Conservation (phyloP, 345 rosid genomes). For the Eucalyptus sideroxylon region DNA sequence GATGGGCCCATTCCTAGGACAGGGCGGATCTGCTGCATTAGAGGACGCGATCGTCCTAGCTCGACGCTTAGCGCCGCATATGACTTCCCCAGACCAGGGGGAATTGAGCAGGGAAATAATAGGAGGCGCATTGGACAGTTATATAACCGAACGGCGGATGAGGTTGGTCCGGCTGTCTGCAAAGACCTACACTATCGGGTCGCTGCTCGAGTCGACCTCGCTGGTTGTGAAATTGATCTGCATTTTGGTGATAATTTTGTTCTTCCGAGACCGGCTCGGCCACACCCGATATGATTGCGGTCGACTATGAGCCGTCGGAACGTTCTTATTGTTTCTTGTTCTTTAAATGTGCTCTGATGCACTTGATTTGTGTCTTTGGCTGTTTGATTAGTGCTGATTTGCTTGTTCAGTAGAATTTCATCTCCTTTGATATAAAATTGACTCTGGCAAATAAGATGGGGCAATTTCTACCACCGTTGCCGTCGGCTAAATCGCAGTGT, state of each 20-base stretch:
- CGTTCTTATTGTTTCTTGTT: neutral
- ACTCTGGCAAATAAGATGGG: neutral
- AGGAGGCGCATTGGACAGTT: neutral
- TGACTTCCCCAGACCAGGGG: neutral
- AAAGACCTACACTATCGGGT: constrained; percentile 30
- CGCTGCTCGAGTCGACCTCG: neutral
- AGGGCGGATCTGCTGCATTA: constrained; percentile 15
- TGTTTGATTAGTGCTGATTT: neutral
- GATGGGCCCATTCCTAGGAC: constrained; percentile 25
- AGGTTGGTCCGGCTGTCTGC: constrained; percentile 15
- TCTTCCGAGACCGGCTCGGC: constrained; percentile 15
- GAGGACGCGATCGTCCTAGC: constrained; percentile 10
- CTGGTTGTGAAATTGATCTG: neutral
- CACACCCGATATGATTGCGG: constrained; percentile 34
- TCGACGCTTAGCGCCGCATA: neutral
- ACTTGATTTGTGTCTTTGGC: neutral
- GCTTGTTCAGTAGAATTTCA: neutral
- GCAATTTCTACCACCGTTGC: neutral
- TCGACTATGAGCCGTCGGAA: neutral
- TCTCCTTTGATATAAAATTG: neutral
- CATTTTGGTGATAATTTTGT: neutral
- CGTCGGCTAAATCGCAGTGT: fast-evolving
- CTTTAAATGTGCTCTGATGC: neutral
- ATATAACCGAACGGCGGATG: neutral
- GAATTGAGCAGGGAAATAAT: neutral